Base-by-base conservation (phyloP, 768 basidiomycete species). In the Suillus tomentosus region DNA sequence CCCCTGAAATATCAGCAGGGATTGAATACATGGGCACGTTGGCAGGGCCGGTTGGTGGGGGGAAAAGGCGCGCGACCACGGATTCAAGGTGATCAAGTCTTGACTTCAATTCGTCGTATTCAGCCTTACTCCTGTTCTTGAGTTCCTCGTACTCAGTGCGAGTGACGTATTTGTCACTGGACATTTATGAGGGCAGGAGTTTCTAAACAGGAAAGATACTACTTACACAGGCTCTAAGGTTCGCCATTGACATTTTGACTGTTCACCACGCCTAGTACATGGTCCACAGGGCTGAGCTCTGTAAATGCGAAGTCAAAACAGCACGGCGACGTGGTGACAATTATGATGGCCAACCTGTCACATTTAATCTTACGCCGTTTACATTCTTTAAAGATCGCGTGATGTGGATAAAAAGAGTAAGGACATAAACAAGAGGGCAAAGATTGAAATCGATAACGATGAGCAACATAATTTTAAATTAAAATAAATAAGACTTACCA, bases 321-420 rank as follows among this genome's bases (percentile, higher is more conserved):
- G 43, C 5, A 5, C n/a, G 1, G 69, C 48, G 67, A 67, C 14
- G 40, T 9, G 61, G 59, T 13, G 62, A 54, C 37, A 27, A 61
- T 22, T 19, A 72, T 61, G 66, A 62, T 65, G 42, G 56, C 67
- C 80, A 71, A 73, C 89, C 90, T 90, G 79, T 94, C 91, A 75
- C 92, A 94, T 73, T 90, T 91, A 76, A 94, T 94, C 81, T 94
- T 94, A 50, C 92, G 84, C 70, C 92, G 79, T 75, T 94, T 94
- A 75, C 92, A 94, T 75, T 93, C 92, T 92, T 71, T 56, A 62
- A 48, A 60, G 60, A 58, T 50, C 64, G 64, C 50, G 66, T 65
- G 64, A 62, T 55, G 60, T 45, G 43, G 65, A 56, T 56, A 48
- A 61, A 58, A 61, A 68, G 27, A 65, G 61, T 61, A 37, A 62